Base-by-base conservation (phyloP, 805 yeast genomes). In the Hermanozyma aechmeae region DNA sequence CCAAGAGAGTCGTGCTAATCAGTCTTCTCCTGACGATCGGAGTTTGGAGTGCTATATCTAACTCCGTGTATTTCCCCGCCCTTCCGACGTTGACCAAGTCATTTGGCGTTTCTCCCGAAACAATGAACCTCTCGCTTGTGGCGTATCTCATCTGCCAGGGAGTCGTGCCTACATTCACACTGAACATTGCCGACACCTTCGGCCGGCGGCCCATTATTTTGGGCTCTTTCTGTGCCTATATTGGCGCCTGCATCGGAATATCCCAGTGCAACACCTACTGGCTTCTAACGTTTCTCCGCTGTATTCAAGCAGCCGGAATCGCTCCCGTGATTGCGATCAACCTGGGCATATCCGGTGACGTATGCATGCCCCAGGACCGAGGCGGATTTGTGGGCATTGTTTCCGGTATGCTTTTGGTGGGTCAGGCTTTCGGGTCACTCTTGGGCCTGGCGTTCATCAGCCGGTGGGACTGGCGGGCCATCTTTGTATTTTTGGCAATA, bases 31-130 rank as follows among this genome's bases (percentile, higher is more conserved):
- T 70, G 67, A 2, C 58, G 4, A 53, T 71, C 2, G 81, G 83
- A 0, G 53, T 74, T 24, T 76, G 79, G 61, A 81, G 93, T 2
- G 61, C 92, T 0, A 58, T 81, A 3, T 74, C 87, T 0, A 71
- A 79, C 39, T 81, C 93, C 0, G 81, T 84, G 9, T 85, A 81
- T 47, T 79, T 81, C 53, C 94, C 94, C 0, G 85, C 85, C 0
- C 53, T 85, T 12, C 71, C 76, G 0, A 59, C 65, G 4, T 56
- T 86, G 6, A 71, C 75, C 27, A 38, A 50, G 0, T 51, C 72
- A 16, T 81, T 85, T 42, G 27, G 64, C 25, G 68, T 78, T 4
- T 43, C 74, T 3, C 71, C 72, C 26, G 78, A 73, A 30, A 54
- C 62, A 31, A 73, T 76, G 30, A 81, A 84, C 45, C 43, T 80